Percentiles rank a stretch among this genome's conserved stretches.
Evolutionary conservation across 2,329 filamentous ascomycete genomes (phyloP).

Genomic region (Aureobasidium musti): DNA sequence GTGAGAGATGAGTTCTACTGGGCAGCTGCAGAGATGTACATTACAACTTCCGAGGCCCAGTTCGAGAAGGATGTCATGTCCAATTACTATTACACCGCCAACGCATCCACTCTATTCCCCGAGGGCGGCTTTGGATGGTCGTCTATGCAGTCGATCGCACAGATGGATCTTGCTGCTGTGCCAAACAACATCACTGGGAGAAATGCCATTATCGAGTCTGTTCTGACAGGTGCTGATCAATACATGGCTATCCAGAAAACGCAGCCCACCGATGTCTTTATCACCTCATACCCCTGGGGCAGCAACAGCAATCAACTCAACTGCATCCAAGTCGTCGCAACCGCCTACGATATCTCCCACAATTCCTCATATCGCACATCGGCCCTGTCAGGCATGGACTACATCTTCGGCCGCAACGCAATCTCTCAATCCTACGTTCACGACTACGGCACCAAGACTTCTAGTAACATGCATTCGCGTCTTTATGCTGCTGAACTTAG

Average conservation of each 20-base stretch:
- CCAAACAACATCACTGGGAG: conserved; percentile 29
- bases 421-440: conserved; percentile 29
- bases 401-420: conserved; percentile 30
- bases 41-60: conserved; percentile 29
- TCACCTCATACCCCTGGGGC: conserved; percentile 29
- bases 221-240: conserved; percentile 21
- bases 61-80: conserved; percentile 29
- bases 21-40: conserved; percentile 31
- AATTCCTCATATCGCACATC: conserved; percentile 17
- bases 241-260: conserved; percentile 26
- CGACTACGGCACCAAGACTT: conserved; percentile 29
- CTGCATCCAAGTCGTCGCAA: conserved; percentile 30
- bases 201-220: conserved; percentile 23
- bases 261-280: conserved; percentile 15
- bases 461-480: conserved; percentile 28
- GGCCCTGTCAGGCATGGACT: conserved; percentile 29
- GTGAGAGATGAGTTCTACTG: conserved; percentile 31
- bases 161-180: conserved; percentile 28
- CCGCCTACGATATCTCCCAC: conserved; percentile 28
- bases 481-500: conserved; percentile 28
- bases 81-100: conserved; percentile 29
- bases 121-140: conserved; percentile 26
- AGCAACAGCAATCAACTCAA: conserved; percentile 30
- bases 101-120: conserved; percentile 26
- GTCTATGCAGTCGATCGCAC: conserved; percentile 22